phyloP scores from a whole-genome alignment of 345 rosid species.

The Syzygium aqueum region DNA sequence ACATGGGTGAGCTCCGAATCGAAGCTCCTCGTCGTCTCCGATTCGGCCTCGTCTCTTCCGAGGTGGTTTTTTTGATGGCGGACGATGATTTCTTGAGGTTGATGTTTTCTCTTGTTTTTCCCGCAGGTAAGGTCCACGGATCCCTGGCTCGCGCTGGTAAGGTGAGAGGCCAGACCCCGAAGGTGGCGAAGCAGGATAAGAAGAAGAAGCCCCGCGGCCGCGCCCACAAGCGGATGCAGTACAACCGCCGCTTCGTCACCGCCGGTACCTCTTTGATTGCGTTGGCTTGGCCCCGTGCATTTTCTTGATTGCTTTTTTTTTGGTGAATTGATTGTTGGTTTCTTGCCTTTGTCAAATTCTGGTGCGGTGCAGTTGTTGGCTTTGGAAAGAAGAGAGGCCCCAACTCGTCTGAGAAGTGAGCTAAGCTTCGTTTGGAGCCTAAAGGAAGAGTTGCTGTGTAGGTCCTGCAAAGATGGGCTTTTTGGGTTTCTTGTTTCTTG shows the following conservation, averaged over 20 bases:
- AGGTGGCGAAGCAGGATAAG: constrained; percentile 79
- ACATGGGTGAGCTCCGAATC: neutral
- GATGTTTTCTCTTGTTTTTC: rapidly evolving
- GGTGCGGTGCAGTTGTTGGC: constrained; percentile 56
- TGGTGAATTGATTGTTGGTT: neutral
- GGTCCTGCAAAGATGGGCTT: neutral
- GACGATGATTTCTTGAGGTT: neutral
- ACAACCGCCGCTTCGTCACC: constrained; percentile 84
- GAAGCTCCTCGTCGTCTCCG: neutral
- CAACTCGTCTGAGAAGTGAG: constrained; percentile 89
- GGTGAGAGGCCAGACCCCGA: constrained; percentile 80
- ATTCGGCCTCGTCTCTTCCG: neutral
- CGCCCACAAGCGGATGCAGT: constrained; percentile 77
- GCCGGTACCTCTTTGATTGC: constrained; percentile 25
- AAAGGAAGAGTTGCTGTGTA: neutral
- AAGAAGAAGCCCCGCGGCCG: constrained; percentile 83
- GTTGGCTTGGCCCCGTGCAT: neutral
- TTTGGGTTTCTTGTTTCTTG: neutral
- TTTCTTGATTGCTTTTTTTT: neutral
- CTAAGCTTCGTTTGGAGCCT: neutral
- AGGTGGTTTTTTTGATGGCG: neutral
- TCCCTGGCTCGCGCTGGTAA: constrained; percentile 88
- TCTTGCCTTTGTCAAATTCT: neutral
- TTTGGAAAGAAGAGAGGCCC: constrained; percentile 97
- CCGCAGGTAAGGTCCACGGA: constrained; percentile 77